phyloP scores from a whole-genome alignment of 495 filamentous ascomycete species.

The Podospora australis region DNA sequence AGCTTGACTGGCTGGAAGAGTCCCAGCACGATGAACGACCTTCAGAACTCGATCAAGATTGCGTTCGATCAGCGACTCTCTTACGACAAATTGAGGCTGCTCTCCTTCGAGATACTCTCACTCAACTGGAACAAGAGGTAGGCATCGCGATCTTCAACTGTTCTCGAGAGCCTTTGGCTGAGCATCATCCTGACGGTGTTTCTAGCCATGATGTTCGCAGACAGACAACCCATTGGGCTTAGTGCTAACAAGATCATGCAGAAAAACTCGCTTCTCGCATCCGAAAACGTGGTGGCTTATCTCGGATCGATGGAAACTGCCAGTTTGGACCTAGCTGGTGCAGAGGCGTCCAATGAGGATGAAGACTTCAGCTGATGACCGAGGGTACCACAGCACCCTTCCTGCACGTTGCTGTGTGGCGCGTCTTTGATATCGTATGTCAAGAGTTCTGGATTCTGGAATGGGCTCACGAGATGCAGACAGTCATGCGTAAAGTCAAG shows the following conservation, averaged over 20 bases:
- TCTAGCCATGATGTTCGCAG: not conserved
- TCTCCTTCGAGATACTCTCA: slow-evolving; percentile 49
- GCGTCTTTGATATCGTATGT: not conserved
- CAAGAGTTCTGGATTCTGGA: not conserved
- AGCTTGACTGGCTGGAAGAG: slow-evolving; percentile 52
- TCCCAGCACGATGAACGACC: too few species aligned
- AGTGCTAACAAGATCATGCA: slow-evolving; percentile 28
- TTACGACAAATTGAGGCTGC: slow-evolving; percentile 53
- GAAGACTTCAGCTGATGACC: slow-evolving; percentile 40
- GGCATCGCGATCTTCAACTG: slow-evolving; percentile 8
- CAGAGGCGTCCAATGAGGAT: slow-evolving; percentile 36
- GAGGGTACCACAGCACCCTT: slow-evolving; percentile 1
- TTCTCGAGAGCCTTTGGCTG: not conserved
- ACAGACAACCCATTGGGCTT: slow-evolving; percentile 8
- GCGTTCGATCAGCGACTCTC: too few species aligned
- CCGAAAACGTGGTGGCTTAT: slow-evolving; percentile 38
- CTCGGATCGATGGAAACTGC: slow-evolving; percentile 36
- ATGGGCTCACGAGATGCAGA: not conserved
- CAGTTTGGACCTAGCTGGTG: slow-evolving; percentile 27
- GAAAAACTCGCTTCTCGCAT: slow-evolving; percentile 29
- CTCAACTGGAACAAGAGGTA: slow-evolving; percentile 58
- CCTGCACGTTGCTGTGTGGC: slow-evolving; percentile 1
- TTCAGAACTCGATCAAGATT: too few species aligned
- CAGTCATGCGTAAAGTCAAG: too few species aligned
- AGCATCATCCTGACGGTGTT: not conserved